Base-by-base conservation (phyloP, 1,139 yeast species). In the Diutina siamensis region DNA sequence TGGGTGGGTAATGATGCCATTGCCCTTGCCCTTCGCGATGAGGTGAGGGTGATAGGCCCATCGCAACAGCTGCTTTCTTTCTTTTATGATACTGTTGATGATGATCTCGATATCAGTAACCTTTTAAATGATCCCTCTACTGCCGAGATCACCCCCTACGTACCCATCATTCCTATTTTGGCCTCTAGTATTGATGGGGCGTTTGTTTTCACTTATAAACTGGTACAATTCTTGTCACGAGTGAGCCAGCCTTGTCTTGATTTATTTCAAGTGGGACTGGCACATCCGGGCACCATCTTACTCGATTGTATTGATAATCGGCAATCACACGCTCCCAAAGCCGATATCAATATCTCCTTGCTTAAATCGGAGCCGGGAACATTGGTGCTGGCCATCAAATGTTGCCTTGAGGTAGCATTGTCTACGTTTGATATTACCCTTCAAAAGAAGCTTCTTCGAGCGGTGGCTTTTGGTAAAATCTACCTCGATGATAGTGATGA, bases 1-100 rank as follows among this genome's bases (percentile, higher is more conserved):
- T 89, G 97, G 97, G 85, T 95, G 60, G 87, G 92, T 0, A 80
- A 82, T 53, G 95, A 87, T 63, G 87, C 94, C 0, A 78, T 88
- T 1, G 80, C 79, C 0, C 42, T 78, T 31, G 65, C 80, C 0
- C 70, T 74, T 49, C 67, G 72, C 4, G 94, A 83, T 52, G 89
- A 83, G 48, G 56, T 87, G 21, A 74, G 75, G 49, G 59, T 89
- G 13, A 71, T 83, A 35, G 95, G 94, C 0, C 94, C 95, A 0
- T 74, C 78, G 2, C 81, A 79, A 46, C 81, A 79, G 1, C 69
- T 80, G 2, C 64, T 71, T 3, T 70, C 75, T 1, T 70, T 69
- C 53, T 71, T 65, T 50, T 70, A 68, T 51, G 76, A 71, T 48
- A 56, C 64, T 13, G 50, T 58, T 4, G 64, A 60, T 10, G 56